phyloP scores from a whole-genome alignment of 257 asterid species.

The Solanum lignicaule region DNA sequence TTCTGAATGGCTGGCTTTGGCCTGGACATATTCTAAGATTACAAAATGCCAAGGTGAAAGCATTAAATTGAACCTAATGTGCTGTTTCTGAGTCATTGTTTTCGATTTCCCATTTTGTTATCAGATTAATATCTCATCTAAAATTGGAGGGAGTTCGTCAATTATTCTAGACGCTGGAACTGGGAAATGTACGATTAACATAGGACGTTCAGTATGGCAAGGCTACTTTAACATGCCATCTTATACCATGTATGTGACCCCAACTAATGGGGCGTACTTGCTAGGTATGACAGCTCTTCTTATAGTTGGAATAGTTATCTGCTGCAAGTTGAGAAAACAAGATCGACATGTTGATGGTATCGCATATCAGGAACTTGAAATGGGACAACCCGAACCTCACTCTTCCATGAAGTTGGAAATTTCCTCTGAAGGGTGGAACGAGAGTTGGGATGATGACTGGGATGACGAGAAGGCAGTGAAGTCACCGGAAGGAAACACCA shows the following conservation, averaged over 20 bases:
- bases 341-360: constrained; percentile 31
- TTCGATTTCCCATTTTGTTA: not conserved
- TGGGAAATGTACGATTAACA: constrained; percentile 25
- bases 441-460: constrained; percentile 62
- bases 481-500: constrained; percentile 1
- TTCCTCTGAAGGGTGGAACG: constrained; percentile 36
- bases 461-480: constrained; percentile 35
- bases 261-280: constrained; percentile 32
- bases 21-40: not conserved
- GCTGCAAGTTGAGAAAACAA: constrained; percentile 28
- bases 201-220: constrained; percentile 10
- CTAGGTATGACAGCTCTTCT: constrained; percentile 28
- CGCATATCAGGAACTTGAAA: constrained; percentile 52
- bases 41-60: not conserved
- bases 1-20: not conserved
- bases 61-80: not conserved
- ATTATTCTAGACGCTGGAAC: constrained; percentile 18
- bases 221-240: constrained; percentile 3
- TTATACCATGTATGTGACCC: constrained; percentile 16
- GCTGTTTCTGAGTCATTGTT: not conserved
- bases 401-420: constrained; percentile 16
- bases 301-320: constrained; percentile 21
- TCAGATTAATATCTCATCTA: constrained; percentile 39
- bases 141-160: constrained; percentile 18
- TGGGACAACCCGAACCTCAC: constrained; percentile 26